Conservation (phyloP, 2,329 filamentous ascomycete species). For the Trichoderma atrobrunneum region DNA sequence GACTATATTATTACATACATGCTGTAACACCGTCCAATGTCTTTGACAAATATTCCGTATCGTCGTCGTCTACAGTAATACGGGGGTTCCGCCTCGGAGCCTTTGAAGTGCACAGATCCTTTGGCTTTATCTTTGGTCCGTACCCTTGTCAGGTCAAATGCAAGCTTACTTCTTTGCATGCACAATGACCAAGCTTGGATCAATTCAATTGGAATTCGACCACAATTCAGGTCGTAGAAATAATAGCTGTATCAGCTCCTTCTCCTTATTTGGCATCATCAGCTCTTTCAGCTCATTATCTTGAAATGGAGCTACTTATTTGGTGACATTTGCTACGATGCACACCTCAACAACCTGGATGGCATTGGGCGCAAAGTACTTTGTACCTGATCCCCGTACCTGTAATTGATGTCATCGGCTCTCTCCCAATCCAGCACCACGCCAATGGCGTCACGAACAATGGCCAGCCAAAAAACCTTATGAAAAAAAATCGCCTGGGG, state of each 20-base stretch:
- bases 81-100: not conserved
- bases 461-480: not conserved
- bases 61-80: not conserved
- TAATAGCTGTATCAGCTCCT: not conserved
- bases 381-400: not conserved
- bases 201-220: not conserved
- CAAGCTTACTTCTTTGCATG: not conserved
- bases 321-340: not conserved
- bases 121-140: not conserved
- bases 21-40: not conserved
- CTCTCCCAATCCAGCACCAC: not conserved
- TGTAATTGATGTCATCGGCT: not conserved
- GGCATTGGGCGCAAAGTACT: not conserved
- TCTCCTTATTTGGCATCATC: not conserved
- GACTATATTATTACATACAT: not conserved
- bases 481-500: not conserved
- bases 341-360: not conserved
- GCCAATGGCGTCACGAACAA: not conserved
- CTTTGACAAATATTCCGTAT: not conserved
- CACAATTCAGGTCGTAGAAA: not conserved
- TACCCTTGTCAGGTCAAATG: not conserved
- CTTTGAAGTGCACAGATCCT: not conserved
- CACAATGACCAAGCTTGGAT: not conserved
- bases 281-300: not conserved
- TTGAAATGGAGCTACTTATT: not conserved